Base-by-base conservation (phyloP, 345 rosid species). In the Microthlaspi erraticum region DNA sequence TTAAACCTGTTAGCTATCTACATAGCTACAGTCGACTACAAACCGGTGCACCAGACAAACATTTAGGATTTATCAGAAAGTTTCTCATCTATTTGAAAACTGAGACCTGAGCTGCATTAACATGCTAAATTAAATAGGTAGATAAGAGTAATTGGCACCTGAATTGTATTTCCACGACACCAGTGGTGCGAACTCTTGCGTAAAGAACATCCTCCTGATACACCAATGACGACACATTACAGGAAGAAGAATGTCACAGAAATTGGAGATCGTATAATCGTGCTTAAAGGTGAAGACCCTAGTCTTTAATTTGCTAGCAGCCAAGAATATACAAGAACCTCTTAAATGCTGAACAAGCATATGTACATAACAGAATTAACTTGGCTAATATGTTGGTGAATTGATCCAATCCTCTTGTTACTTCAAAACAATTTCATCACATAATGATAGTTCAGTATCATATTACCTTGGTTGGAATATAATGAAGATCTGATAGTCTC, bases 131-230 rank as follows among this genome's bases (percentile, higher is more conserved):
- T 10, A n/a, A 71, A 41, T 17, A 72, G n/a, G 6, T 8, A 51
- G 10, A 50, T n/a, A 38, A 26, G 12, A 10, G 19, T 26, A 51
- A 42, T 60, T 55, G 67, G 82, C 80, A 95, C 99, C 99, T 92
- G 93, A 95, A 95, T 77, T 95, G 98, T 77, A 95, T 91, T 83
- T 92, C 97, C 48, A 95, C 97, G 8, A 95, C 97, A 70, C 99
- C 98, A 56, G 97, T 89, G 32, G 99, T 95, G 57, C 99, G 97
- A 68, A 92, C 89, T 85, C 99, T 86, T 13, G 99, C 97, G 80
- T 86, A 86, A 16, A 95, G 97, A 71, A 95, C 86, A 76, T 95
- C 99, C 41, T 95, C 99, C 98, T 92, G 85, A 69, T 63, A 39
- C 54, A 56, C 60, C 53, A 61, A 66, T 34, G 62, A 48, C 5